Evolutionary conservation across 768 basidiomycete species (phyloP).

Genomic region (Russula vinacea): DNA sequence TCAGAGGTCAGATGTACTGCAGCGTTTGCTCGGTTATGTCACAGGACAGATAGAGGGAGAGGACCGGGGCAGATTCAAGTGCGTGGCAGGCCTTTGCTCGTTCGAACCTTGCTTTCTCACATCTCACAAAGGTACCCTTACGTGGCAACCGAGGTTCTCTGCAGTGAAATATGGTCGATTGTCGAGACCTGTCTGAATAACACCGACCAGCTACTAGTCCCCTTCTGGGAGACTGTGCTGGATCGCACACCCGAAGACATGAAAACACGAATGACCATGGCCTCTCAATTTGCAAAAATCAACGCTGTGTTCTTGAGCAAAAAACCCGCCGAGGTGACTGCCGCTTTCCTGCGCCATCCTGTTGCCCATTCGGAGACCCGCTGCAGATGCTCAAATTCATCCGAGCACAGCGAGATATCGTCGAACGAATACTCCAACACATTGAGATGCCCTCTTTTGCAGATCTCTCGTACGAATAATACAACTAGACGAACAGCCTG

Average conservation of each 20-base stretch:
- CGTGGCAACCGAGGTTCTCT: slow-evolving; percentile 90
- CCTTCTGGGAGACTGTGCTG: slow-evolving; percentile 90
- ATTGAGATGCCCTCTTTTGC: slow-evolving; percentile 89
- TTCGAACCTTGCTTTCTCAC: slow-evolving; percentile 14
- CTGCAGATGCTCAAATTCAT: slow-evolving; percentile 90
- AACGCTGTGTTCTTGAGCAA: slow-evolving; percentile 85
- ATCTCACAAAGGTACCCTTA: slow-evolving; percentile 75
- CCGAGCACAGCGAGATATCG: slow-evolving; percentile 72
- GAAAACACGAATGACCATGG: slow-evolving; percentile 82
- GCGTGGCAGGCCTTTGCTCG: slow-evolving; percentile 38
- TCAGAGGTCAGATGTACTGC: slow-evolving; percentile 74
- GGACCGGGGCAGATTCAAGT: slow-evolving; percentile 80
- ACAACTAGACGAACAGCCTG: slow-evolving; percentile 81
- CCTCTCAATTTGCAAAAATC: slow-evolving; percentile 92
- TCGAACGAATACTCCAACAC: slow-evolving; percentile 78
- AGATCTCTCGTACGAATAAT: slow-evolving; percentile 90
- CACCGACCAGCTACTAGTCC: slow-evolving; percentile 65
- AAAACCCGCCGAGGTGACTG: slow-evolving; percentile 81
- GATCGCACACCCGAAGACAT: slow-evolving; percentile 81
- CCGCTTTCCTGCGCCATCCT: slow-evolving; percentile 31
- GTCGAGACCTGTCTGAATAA: slow-evolving; percentile 82
- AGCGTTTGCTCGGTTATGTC: slow-evolving; percentile 79
- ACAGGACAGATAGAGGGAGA: slow-evolving; percentile 82
- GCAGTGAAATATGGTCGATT: slow-evolving; percentile 94
- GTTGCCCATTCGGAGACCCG: slow-evolving; percentile 36